Evolutionary conservation across 345 rosid species (phyloP), one percentile per base, ranked within the genome.

Genomic region (Eutrema heterophyllum): DNA sequence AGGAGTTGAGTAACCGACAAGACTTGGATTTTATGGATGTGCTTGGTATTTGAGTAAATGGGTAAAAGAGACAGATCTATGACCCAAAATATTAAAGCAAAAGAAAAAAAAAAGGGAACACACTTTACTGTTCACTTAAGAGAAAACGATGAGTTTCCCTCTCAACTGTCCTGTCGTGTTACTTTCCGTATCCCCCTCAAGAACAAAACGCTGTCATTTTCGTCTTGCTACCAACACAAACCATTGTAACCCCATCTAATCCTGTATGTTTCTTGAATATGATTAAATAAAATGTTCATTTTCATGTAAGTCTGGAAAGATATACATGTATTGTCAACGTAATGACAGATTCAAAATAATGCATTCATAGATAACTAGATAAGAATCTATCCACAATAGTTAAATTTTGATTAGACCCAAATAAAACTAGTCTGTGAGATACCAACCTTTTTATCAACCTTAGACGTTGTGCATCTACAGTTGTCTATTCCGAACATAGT

Each of bases 1-100:
- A 8, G 27, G 46, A 33, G 15, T 15, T 27, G 57, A 46, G 36
- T 24, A 64, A 70, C 67, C 76, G 76, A 77, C 76, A 77, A 48
- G 71, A 41, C 6, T 45, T 77, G 57, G 54, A 27, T 26, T 30
- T 46, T 21, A 70, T 44, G 52, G 68, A 71, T 70, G 41, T 65
- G 72, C 71, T 32, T 64, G 67, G 38, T 32, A 58, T 57, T 6
- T 11, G 67, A 64, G 62, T 65, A 64, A 77, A 57, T 70, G 54
- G 66, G 76, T 49, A 71, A 71, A 77, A 71, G 72, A 77, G 80
- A 77, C 68, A 71, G 72, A 71, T 65, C 68, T 50, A 33, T 65
- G 80, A 71, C 60, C 68, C 71, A n/a, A 55, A 54, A 18, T 11
- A 54, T 44, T 70, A 70, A 77, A 64, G 70, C 61, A 53, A 36